Evolutionary conservation across 2,329 filamentous ascomycete genomes (phyloP).

Genomic region (Penicillium aurantiogriseum): DNA sequence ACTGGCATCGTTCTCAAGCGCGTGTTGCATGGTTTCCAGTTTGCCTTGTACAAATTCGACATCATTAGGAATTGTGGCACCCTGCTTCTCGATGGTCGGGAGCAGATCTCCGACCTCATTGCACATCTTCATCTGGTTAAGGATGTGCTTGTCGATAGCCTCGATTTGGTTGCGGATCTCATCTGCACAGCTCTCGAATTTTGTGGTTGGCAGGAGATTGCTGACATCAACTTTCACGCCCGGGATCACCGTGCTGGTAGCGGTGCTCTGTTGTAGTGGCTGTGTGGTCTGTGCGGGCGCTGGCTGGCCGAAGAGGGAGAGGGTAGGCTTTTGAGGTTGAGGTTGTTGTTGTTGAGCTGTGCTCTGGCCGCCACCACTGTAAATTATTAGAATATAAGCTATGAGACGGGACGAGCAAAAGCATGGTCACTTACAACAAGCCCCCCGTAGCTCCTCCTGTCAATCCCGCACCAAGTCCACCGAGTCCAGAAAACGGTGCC

Average conservation of each 20-base stretch:
- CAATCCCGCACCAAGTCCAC: not conserved
- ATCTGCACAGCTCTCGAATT: conserved; percentile 85
- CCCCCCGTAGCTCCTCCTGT: not conserved
- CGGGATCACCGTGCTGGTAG: conserved; percentile 49
- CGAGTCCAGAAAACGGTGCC: conserved; percentile 28
- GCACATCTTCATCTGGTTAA: conserved; percentile 70
- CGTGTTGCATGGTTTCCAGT: conserved; percentile 61
- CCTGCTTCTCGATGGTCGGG: conserved; percentile 60
- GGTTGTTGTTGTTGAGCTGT: conserved; percentile 32
- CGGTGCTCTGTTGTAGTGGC: conserved; percentile 35
- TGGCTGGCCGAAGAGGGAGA: conserved; percentile 41
- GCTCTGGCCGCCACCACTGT: conserved; percentile 26
- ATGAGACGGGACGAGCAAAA: not conserved
- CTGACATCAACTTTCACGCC: conserved; percentile 76
- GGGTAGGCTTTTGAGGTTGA: conserved; percentile 47
- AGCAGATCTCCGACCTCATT: conserved; percentile 74
- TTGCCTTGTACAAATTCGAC: conserved; percentile 63
- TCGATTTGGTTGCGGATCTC: conserved; percentile 77
- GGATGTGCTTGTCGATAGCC: conserved; percentile 74
- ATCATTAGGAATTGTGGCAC: conserved; percentile 64
- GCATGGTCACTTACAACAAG: conserved; percentile 1
- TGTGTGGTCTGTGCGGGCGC: conserved; percentile 25
- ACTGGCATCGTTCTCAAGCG: conserved; percentile 61
- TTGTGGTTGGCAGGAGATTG: conserved; percentile 79
- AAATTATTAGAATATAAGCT: not conserved